Conservation (phyloP, 2,329 filamentous ascomycete species). For the Fusarium gaditjirri region DNA sequence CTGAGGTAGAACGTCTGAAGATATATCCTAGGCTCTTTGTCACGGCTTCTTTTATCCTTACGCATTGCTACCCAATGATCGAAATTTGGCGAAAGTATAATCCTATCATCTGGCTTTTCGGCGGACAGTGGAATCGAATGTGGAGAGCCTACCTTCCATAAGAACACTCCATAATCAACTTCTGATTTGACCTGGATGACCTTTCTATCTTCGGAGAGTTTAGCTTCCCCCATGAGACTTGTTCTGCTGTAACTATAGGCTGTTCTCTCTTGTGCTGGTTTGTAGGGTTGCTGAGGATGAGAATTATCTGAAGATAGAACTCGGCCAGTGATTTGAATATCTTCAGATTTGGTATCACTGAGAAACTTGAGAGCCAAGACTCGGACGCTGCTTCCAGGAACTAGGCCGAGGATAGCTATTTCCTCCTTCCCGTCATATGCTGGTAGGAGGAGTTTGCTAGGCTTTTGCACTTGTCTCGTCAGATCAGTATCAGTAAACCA, state of each 20-base stretch:
- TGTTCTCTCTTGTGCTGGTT: fast-evolving
- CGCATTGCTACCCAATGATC: background rate
- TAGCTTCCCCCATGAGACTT: background rate
- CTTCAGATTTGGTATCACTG: too few relatives aligned
- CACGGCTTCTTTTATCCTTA: background rate
- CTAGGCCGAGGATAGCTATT: background rate
- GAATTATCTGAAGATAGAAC: too few relatives aligned
- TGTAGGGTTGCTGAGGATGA: fast-evolving
- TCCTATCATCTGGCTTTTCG: background rate
- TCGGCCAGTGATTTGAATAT: background rate
- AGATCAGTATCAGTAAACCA: background rate
- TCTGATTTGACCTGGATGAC: background rate
- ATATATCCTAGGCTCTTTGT: background rate
- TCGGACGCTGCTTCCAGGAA: background rate
- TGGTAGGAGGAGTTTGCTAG: background rate
- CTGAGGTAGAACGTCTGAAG: background rate
- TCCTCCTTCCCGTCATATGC: background rate
- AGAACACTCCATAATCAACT: too few relatives aligned
- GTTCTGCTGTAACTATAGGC: background rate
- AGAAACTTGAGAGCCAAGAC: background rate
- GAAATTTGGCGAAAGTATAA: background rate
- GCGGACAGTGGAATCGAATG: too few relatives aligned
- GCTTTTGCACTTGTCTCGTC: background rate
- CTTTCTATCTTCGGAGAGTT: background rate
- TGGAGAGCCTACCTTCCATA: background rate